A percentile compares a stretch with the other conserved stretches of the same genome.
Conservation (phyloP, 345 rosid species). For the Eucalyptus pauciflora region DNA sequence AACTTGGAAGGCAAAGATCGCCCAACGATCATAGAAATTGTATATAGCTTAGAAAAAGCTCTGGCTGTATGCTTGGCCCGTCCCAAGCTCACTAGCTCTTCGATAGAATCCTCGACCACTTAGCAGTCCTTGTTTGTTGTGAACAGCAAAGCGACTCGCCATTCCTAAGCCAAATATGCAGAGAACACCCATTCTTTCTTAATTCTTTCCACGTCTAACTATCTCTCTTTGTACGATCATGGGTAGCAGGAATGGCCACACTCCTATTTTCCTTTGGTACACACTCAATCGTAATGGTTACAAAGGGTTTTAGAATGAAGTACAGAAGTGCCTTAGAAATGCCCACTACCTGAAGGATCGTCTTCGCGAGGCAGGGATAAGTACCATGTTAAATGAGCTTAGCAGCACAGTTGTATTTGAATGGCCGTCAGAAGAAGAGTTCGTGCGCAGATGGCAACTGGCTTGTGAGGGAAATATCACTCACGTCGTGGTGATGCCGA, state of each 20-base stretch:
- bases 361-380: too few relatives aligned
- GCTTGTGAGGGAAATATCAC: too few relatives aligned
- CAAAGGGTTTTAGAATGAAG: too few relatives aligned
- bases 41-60: constrained; percentile 40
- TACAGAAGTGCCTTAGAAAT: too few relatives aligned
- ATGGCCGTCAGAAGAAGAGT: too few relatives aligned
- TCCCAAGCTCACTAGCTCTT: neutral
- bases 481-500: too few relatives aligned
- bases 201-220: neutral
- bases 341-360: too few relatives aligned
- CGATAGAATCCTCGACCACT: neutral
- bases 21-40: constrained; percentile 52
- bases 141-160: neutral
- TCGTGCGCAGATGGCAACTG: too few relatives aligned
- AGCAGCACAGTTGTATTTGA: too few relatives aligned
- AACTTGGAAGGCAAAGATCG: constrained; percentile 30
- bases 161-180: neutral
- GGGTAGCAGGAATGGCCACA: constrained; percentile 6
- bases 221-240: constrained; percentile 36
- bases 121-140: neutral
- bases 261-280: too few relatives aligned
- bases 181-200: neutral
- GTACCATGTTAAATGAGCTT: too few relatives aligned
- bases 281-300: too few relatives aligned
- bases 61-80: constrained; percentile 19